A percentile compares a stretch with the other conserved stretches of the same genome.
phyloP scores from a whole-genome alignment of 192 early-diverging fungal species.

The Chytriomyces sp. region DNA sequence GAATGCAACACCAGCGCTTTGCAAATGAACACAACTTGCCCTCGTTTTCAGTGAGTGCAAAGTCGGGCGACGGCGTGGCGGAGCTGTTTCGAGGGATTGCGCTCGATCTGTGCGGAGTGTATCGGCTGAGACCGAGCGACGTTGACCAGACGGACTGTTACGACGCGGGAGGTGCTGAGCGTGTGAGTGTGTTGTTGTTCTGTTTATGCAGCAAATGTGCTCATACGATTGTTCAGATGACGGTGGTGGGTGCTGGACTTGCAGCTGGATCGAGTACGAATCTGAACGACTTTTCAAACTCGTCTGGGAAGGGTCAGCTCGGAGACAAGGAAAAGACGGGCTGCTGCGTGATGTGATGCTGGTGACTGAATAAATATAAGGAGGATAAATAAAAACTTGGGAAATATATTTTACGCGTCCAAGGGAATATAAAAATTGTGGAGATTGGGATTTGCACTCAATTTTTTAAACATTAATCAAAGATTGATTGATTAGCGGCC shows the following conservation, averaged over 20 bases:
- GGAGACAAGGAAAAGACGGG: no score
- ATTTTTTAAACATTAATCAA: no score
- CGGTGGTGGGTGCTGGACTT: neutral
- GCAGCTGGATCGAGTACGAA: neutral
- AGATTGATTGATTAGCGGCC: no score
- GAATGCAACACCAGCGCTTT: slow-evolving; percentile 26
- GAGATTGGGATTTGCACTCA: no score
- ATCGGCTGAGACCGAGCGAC: neutral
- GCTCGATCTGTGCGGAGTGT: neutral
- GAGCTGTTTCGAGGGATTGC: slow-evolving; percentile 10
- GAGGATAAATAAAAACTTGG: no score
- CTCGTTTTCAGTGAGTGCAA: slow-evolving; percentile 35
- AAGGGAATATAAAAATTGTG: no score
- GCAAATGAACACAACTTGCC: slow-evolving; percentile 12
- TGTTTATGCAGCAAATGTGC: neutral
- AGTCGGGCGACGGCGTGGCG: slow-evolving; percentile 28
- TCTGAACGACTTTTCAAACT: no score
- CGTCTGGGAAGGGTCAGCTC: no score
- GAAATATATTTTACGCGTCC: no score
- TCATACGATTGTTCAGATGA: neutral
- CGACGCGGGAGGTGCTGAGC: neutral
- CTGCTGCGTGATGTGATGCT: no score
- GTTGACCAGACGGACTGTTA: neutral
- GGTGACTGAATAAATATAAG: no score
- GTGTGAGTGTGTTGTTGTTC: neutral